Percentiles rank a stretch among this genome's conserved stretches.
phyloP scores from a whole-genome alignment of 148 eudicot genomes.

The Chenopodium album region DNA sequence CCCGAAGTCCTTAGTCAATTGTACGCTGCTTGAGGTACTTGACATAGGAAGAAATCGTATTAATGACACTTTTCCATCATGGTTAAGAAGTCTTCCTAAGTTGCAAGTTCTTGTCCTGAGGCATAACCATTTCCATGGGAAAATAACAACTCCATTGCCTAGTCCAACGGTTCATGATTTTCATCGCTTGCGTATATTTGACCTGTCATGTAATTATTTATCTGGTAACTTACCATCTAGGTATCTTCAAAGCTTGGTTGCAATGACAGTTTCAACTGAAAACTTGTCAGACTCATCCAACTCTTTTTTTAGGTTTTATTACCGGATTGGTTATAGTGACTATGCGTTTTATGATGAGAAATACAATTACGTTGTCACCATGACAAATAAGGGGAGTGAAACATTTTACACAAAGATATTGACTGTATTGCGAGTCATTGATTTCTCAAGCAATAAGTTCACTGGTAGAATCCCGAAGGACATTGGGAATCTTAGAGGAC shows the following conservation, averaged over 20 bases:
- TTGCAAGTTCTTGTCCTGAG: constrained; percentile 16
- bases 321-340: no score
- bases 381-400: constrained; percentile 34
- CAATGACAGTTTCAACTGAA: no score
- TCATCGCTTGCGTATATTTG: no score
- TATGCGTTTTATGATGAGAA: background rate
- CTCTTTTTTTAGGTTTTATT: no score
- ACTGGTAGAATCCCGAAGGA: background rate
- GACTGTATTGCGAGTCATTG: constrained; percentile 24
- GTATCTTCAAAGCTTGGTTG: no score
- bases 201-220: no score
- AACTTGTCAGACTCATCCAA: no score
- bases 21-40: constrained; percentile 29
- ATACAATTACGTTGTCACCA: constrained; percentile 21
- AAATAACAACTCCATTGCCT: no score
- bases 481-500: background rate
- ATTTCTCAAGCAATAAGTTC: constrained; percentile 18
- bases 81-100: constrained; percentile 32
- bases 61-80: constrained; percentile 39
- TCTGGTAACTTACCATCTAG: no score
- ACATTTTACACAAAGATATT: constrained; percentile 5
- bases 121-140: no score
- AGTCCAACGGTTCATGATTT: no score
- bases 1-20: constrained; percentile 25
- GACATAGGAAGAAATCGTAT: constrained; percentile 34